phyloP scores from a whole-genome alignment of 441 rosid species.

The Kokia cookei region DNA sequence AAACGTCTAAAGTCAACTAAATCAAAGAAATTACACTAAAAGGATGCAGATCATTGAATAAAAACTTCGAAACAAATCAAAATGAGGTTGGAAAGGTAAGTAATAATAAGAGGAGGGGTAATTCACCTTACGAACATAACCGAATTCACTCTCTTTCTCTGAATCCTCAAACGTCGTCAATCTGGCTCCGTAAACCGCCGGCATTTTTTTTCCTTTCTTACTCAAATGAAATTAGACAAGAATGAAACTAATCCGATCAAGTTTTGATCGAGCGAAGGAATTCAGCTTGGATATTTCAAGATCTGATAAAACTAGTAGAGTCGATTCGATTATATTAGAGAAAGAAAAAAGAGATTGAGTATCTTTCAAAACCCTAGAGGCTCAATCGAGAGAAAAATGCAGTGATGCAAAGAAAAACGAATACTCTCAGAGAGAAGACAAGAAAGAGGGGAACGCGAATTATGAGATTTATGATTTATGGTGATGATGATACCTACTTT shows the following conservation, averaged over 20 bases:
- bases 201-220: constrained; percentile 45
- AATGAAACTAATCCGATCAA: constrained; percentile 5
- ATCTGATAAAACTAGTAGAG: constrained; percentile 21
- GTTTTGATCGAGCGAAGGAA: neutral
- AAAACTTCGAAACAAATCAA: neutral
- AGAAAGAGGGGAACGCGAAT: neutral
- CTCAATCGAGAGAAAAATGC: neutral
- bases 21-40: neutral
- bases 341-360: neutral
- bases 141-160: constrained; percentile 99
- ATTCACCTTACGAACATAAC: constrained; percentile 94
- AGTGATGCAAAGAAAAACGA: neutral
- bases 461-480: neutral
- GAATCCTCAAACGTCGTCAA: constrained; percentile 95
- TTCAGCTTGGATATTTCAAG: constrained; percentile 6
- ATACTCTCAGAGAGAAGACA: neutral
- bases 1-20: neutral
- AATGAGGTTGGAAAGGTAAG: neutral
- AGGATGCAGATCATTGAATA: neutral
- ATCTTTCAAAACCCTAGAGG: constrained; percentile 5
- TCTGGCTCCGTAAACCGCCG: constrained; percentile 79
- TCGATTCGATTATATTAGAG: neutral
- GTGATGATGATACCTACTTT: neutral
- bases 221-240: neutral
- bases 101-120: neutral